phyloP scores from a whole-genome alignment of 2,329 filamentous ascomycete genomes.

The Alternaria ethzedia region DNA sequence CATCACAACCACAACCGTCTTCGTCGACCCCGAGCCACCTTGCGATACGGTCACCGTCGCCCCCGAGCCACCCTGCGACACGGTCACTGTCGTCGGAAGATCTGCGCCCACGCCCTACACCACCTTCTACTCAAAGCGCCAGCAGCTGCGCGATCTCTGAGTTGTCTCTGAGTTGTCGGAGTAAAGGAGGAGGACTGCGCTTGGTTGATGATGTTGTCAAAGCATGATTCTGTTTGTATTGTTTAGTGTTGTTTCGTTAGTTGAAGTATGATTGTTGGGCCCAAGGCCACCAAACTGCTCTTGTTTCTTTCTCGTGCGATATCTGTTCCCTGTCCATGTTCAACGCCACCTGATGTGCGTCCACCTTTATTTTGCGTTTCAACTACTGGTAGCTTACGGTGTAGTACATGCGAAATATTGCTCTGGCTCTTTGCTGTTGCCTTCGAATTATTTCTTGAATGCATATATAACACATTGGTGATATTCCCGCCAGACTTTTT shows the following conservation, averaged over 20 bases:
- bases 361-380: too few species aligned
- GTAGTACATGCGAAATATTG: too few species aligned
- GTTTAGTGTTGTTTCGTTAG: neutral
- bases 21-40: neutral
- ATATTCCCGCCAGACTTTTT: too few species aligned
- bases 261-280: constrained; percentile 15
- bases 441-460: too few species aligned
- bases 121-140: neutral
- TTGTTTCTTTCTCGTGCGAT: too few species aligned
- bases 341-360: too few species aligned
- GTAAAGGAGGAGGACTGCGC: neutral
- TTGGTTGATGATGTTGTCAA: neutral
- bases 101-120: neutral
- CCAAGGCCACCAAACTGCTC: constrained; percentile 9
- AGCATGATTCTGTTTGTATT: neutral
- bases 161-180: neutral
- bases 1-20: neutral
- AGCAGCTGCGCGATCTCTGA: neutral
- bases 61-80: neutral
- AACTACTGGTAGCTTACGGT: too few species aligned
- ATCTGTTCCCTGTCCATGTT: too few species aligned
- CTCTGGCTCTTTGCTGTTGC: too few species aligned
- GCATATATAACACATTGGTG: too few species aligned
- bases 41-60: neutral
- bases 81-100: neutral